These are phyloP conservation scores for Fusarium ramigenum DNA, from an alignment of 2,329 filamentous ascomycete species.

Conservation along the genomic window DNA sequence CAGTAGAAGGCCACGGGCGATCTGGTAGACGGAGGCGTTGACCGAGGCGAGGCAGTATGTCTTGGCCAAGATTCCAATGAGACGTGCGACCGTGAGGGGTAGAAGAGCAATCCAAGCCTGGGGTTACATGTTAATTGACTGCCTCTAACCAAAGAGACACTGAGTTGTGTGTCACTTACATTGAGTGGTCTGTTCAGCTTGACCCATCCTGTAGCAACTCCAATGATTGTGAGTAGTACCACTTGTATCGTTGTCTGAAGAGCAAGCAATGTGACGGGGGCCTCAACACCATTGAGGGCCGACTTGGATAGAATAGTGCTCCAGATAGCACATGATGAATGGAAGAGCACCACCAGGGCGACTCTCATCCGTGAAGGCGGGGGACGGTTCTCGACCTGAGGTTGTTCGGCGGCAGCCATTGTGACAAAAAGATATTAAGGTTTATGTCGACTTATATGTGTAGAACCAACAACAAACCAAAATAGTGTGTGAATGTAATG, in stretches of 20 bases:
- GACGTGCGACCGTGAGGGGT: constrained; percentile 39
- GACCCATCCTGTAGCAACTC: constrained; percentile 39
- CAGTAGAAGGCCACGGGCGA: constrained; percentile 40
- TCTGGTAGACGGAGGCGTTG: constrained; percentile 43
- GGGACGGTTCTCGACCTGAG: constrained; percentile 24
- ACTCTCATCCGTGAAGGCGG: constrained; percentile 34
- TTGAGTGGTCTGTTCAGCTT: constrained; percentile 35
- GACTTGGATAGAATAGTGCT: constrained; percentile 43
- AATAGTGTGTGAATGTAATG: not conserved
- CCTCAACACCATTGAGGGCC: constrained; percentile 41
- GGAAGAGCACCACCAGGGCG: constrained; percentile 40
- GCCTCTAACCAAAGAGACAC: not conserved
- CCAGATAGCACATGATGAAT: constrained; percentile 42
- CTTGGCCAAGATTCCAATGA: constrained; percentile 42
- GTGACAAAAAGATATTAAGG: constrained; percentile 15
- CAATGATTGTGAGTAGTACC: constrained; percentile 36
- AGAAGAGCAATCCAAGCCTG: constrained; percentile 40
- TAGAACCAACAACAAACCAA: not conserved
- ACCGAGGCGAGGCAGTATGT: constrained; percentile 43
- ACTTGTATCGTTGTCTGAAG: constrained; percentile 41
- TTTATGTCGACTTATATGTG: not conserved
- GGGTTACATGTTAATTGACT: not conserved
- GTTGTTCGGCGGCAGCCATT: constrained; percentile 33
- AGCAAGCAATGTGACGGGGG: constrained; percentile 40
- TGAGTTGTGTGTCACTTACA: constrained; percentile 16